These are phyloP conservation scores for Eleusine coracana DNA, from an alignment of 176 grass and related monocot species.

Conservation along the genomic window DNA sequence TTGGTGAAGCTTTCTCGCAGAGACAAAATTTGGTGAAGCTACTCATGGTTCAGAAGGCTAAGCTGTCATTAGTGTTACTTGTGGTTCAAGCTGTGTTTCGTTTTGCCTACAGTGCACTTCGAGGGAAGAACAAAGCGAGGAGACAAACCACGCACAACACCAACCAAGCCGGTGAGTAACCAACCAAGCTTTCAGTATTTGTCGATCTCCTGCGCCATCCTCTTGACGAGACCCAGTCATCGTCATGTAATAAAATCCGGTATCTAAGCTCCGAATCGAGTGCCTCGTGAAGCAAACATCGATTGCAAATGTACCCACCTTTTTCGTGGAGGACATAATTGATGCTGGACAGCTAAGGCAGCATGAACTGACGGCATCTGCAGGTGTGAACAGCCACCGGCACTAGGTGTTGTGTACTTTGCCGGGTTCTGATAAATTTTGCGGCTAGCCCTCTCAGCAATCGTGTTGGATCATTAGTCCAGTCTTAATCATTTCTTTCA, in stretches of 20 bases:
- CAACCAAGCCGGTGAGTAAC: not conserved
- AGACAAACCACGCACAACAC: not conserved
- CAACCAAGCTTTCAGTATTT: not conserved
- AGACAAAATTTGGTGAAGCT: constrained; percentile 5
- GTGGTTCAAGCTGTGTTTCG: not conserved
- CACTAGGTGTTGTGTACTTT: not conserved
- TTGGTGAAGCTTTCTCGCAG: not conserved
- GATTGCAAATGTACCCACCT: not conserved
- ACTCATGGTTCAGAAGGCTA: constrained; percentile 3
- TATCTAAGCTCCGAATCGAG: not conserved
- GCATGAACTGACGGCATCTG: not conserved
- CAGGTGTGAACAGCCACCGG: too few relatives aligned
- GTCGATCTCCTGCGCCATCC: not conserved
- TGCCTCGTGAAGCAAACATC: constrained; percentile 12
- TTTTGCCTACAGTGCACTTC: not conserved
- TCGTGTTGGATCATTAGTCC: too few relatives aligned
- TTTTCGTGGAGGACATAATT: not conserved
- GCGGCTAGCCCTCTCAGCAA: too few relatives aligned
- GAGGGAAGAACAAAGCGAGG: not conserved
- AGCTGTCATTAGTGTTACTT: constrained; percentile 25
- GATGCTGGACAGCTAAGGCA: constrained; percentile 13
- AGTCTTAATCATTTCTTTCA: too few relatives aligned
- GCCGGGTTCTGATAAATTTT: not conserved
- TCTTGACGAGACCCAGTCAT: not conserved
- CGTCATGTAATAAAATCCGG: not conserved